These are phyloP conservation scores for Lophiotrema nucula DNA, from an alignment of 495 filamentous ascomycete species.

Conservation along the genomic window DNA sequence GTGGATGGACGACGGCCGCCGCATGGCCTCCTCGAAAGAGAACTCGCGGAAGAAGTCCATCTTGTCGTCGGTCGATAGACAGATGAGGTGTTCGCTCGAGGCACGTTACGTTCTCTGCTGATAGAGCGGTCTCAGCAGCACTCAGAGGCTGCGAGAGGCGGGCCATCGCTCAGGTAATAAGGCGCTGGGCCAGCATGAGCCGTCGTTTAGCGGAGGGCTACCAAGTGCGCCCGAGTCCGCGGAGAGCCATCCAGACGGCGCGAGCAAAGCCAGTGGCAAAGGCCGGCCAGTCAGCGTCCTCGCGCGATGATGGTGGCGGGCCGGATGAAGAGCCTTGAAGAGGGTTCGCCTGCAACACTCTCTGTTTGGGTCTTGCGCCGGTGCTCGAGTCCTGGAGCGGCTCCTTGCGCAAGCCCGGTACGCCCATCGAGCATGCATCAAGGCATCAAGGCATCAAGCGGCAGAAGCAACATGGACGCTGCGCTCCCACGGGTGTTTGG, in stretches of 20 bases:
- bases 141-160: background rate
- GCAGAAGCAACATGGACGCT: background rate
- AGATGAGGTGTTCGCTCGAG: background rate
- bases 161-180: background rate
- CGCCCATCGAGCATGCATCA: background rate
- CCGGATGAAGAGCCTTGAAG: background rate
- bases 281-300: too few relatives aligned
- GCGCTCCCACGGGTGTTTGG: too few relatives aligned
- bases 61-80: background rate
- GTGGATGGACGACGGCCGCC: slow-evolving; percentile 6
- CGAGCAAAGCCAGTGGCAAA: too few relatives aligned
- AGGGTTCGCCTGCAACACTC: background rate
- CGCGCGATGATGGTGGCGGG: too few relatives aligned
- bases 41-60: slow-evolving; percentile 29
- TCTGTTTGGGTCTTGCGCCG: background rate
- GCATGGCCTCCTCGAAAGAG: slow-evolving; percentile 30
- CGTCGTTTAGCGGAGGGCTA: background rate
- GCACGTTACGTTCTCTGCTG: background rate
- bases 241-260: background rate
- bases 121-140: background rate
- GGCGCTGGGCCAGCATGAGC: background rate
- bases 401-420: background rate
- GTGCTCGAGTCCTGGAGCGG: background rate
- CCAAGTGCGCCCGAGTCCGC: background rate
- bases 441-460: background rate